phyloP scores from a whole-genome alignment of 345 rosid genomes.

The Aurinia saxatilis region DNA sequence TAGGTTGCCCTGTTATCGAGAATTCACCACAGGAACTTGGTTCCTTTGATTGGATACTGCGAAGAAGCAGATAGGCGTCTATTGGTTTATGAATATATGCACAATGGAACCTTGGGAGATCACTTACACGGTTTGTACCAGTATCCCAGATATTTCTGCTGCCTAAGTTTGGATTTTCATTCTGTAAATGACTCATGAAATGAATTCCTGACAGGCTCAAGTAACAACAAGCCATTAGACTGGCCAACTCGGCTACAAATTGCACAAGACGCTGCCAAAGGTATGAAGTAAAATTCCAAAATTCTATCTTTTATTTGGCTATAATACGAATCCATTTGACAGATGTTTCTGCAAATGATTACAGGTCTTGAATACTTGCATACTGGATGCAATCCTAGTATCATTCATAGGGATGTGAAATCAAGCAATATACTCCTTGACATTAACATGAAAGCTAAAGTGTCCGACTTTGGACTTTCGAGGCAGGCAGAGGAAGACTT shows the following conservation, averaged over 20 bases:
- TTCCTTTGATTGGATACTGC: conserved; percentile 91
- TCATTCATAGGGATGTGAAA: conserved; percentile 95
- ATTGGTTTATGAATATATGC: conserved; percentile 94
- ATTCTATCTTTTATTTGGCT: neutral
- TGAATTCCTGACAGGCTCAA: conserved; percentile 42
- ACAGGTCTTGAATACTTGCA: conserved; percentile 98
- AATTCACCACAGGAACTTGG: conserved; percentile 96
- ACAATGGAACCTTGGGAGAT: conserved; percentile 84
- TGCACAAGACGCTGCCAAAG: conserved; percentile 96
- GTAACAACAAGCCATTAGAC: conserved; percentile 48
- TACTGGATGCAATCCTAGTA: conserved; percentile 89
- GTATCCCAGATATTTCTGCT: neutral
- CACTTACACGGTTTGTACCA: conserved; percentile 60
- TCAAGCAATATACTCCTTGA: conserved; percentile 92
- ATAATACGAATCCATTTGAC: conserved; percentile 13
- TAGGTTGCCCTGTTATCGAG: conserved; percentile 92
- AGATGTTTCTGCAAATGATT: conserved; percentile 35
- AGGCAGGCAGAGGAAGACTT: conserved; percentile 90
- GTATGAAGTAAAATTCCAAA: conserved; percentile 29
- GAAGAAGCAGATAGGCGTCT: conserved; percentile 69
- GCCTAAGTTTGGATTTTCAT: neutral
- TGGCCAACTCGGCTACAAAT: conserved; percentile 73
- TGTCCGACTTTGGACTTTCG: conserved; percentile 97
- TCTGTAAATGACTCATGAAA: neutral
- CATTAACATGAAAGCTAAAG: conserved; percentile 90